These are phyloP conservation scores for Aspergillus campestris DNA, from an alignment of 495 filamentous ascomycete species.

Conservation along the genomic window DNA sequence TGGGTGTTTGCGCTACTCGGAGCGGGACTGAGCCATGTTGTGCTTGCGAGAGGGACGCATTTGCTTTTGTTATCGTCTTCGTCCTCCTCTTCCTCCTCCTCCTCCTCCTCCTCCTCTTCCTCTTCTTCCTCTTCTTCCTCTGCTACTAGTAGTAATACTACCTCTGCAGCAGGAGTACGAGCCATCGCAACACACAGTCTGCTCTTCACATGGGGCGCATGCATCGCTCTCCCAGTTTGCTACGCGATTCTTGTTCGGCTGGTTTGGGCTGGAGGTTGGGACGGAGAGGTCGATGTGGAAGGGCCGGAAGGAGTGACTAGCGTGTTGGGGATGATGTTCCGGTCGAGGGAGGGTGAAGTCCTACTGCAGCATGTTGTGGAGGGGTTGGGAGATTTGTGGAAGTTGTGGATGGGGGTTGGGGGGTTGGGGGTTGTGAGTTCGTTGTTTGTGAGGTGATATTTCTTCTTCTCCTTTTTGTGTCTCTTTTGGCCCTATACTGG, in stretches of 20 bases:
- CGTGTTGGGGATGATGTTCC: no score
- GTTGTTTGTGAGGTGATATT: no score
- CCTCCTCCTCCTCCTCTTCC: slow-evolving; percentile 10
- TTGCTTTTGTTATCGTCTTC: slow-evolving; percentile 24
- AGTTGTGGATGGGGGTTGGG: background rate
- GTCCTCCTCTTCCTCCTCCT: slow-evolving; percentile 43
- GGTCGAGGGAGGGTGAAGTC: no score
- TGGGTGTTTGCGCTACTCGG: slow-evolving; percentile 48
- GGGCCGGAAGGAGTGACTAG: background rate
- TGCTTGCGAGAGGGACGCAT: slow-evolving; percentile 8
- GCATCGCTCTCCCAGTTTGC: slow-evolving; percentile 53
- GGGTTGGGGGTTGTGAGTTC: background rate
- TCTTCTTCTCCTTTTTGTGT: no score
- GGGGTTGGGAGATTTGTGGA: background rate
- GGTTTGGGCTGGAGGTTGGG: slow-evolving; percentile 6
- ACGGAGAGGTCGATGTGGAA: background rate
- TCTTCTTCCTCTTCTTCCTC: background rate
- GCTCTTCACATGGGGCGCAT: slow-evolving; percentile 53
- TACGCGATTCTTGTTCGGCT: slow-evolving; percentile 48
- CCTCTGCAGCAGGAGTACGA: slow-evolving; percentile 3
- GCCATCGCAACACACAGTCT: slow-evolving; percentile 46
- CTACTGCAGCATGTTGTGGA: background rate
- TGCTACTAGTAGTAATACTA: background rate
- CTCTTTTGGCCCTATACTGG: no score
- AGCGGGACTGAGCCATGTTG: slow-evolving; percentile 46